These are phyloP conservation scores for Arthrobotrys pseudoclavata DNA, from an alignment of 2,329 filamentous ascomycete species.

Conservation along the genomic window DNA sequence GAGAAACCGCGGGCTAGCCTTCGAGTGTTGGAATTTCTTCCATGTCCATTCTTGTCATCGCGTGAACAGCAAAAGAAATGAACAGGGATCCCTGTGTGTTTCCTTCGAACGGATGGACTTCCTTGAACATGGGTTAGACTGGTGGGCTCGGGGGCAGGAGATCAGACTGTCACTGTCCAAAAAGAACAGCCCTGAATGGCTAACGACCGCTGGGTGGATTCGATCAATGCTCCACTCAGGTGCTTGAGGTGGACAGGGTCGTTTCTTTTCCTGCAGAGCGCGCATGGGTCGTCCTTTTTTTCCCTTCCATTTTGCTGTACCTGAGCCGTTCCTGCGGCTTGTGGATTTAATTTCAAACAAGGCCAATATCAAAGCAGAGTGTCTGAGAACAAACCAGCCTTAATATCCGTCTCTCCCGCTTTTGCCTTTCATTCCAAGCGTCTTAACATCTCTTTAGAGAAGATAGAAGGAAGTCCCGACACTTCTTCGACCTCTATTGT, in stretches of 20 bases:
- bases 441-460: constrained; percentile 30
- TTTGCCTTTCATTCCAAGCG: constrained; percentile 43
- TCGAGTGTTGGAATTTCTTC: constrained; percentile 20
- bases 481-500: constrained; percentile 44
- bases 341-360: constrained; percentile 60
- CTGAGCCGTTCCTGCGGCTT: constrained; percentile 60
- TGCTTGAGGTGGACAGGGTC: constrained; percentile 55
- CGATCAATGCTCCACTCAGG: constrained; percentile 54
- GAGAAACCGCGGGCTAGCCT: not conserved
- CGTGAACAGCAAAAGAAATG: constrained; percentile 44
- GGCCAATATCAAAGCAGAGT: constrained; percentile 59
- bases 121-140: constrained; percentile 58
- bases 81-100: constrained; percentile 39
- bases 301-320: constrained; percentile 46
- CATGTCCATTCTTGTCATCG: constrained; percentile 30
- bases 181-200: constrained; percentile 45
- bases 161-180: constrained; percentile 57
- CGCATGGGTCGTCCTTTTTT: constrained; percentile 31
- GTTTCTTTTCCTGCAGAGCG: constrained; percentile 60
- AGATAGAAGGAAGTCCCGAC: constrained; percentile 21
- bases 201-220: constrained; percentile 31
- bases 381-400: constrained; percentile 58
- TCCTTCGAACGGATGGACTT: constrained; percentile 59
- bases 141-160: constrained; percentile 53
- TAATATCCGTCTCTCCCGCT: constrained; percentile 59